Evolutionary conservation across 106 monocot genomes (phyloP).

Genomic region (Amphibolis antarctica): DNA sequence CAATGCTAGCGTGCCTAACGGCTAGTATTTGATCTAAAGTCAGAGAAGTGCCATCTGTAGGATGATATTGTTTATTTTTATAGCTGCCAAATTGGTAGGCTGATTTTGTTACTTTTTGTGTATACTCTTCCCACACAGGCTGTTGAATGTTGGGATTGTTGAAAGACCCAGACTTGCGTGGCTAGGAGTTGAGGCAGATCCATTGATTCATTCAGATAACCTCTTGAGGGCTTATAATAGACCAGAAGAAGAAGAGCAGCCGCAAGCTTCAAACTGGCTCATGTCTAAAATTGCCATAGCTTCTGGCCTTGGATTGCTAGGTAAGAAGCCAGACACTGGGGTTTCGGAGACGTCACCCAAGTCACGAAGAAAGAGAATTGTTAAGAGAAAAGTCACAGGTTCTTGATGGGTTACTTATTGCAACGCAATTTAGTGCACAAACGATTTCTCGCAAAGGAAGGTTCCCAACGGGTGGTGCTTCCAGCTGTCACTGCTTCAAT

Average conservation of each 20-base stretch:
- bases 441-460: too few relatives aligned
- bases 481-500: too few relatives aligned
- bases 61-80: too few relatives aligned
- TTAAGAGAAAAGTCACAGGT: constrained; percentile 54
- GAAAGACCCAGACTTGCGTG: constrained; percentile 78
- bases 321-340: constrained; percentile 42
- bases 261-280: constrained; percentile 57
- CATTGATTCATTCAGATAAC: constrained; percentile 53
- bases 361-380: constrained; percentile 53
- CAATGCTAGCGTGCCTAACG: too few relatives aligned
- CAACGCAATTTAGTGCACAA: too few relatives aligned
- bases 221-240: constrained; percentile 62
- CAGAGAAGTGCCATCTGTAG: too few relatives aligned
- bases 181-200: constrained; percentile 81
- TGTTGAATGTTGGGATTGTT: constrained; percentile 59
- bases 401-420: background rate
- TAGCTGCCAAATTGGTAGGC: background rate
- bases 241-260: constrained; percentile 24
- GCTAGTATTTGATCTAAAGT: too few relatives aligned
- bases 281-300: constrained; percentile 86
- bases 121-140: constrained; percentile 23
- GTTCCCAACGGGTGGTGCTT: too few relatives aligned
- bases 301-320: constrained; percentile 77
- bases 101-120: background rate
- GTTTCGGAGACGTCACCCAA: constrained; percentile 32